These are phyloP conservation scores for Auriscalpium orientale DNA, from an alignment of 768 basidiomycete species.

Conservation along the genomic window DNA sequence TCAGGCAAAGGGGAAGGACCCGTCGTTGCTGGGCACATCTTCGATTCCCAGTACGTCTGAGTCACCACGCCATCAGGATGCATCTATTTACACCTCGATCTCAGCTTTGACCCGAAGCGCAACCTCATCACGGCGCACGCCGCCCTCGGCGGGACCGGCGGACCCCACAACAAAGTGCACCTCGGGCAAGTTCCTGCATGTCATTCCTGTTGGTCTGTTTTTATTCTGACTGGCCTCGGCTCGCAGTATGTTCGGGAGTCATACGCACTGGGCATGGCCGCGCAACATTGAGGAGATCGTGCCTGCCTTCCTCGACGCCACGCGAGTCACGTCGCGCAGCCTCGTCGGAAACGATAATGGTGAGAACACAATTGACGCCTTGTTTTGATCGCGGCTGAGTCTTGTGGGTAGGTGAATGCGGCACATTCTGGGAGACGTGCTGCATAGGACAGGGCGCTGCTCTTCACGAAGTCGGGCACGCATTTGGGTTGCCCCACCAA, in stretches of 20 bases:
- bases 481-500: background rate
- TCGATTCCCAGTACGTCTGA: background rate
- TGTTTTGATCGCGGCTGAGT: too few relatives aligned
- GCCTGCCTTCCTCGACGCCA: background rate
- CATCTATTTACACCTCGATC: background rate
- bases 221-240: too few relatives aligned
- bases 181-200: background rate
- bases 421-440: background rate
- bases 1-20: background rate
- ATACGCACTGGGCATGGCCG: slow-evolving; percentile 1
- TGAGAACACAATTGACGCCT: background rate
- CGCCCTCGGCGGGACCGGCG: background rate
- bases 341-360: background rate
- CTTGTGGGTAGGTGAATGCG: background rate
- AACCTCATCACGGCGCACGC: background rate
- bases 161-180: background rate
- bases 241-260: background rate
- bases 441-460: background rate
- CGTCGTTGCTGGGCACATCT: background rate
- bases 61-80: background rate
- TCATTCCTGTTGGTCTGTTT: background rate
- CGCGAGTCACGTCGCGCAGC: background rate
- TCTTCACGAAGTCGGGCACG: background rate
- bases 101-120: background rate
- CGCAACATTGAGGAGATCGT: background rate